These are phyloP conservation scores for Neurospora sp. DNA, from an alignment of 495 filamentous ascomycete species.

Conservation along the genomic window DNA sequence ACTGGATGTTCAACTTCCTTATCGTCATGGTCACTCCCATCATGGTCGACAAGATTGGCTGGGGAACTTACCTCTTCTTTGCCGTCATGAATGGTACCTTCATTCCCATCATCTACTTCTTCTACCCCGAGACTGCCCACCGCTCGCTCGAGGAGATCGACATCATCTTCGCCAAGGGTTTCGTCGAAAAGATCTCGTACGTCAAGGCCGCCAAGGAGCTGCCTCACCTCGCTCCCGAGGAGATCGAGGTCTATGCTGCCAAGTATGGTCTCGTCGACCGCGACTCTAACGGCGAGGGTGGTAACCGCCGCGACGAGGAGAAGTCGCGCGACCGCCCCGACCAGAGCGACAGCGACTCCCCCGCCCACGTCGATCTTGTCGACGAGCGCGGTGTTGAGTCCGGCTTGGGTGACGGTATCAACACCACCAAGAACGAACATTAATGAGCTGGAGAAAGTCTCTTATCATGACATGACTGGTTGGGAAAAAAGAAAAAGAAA, in stretches of 20 bases:
- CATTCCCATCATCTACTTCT: slow-evolving; percentile 65
- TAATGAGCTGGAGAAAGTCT: neutral
- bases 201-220: slow-evolving; percentile 61
- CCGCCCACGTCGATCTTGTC: slow-evolving; percentile 1
- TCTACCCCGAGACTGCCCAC: slow-evolving; percentile 63
- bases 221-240: slow-evolving; percentile 51
- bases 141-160: slow-evolving; percentile 74
- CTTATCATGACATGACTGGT: neutral
- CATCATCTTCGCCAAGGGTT: slow-evolving; percentile 69
- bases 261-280: slow-evolving; percentile 46
- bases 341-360: neutral
- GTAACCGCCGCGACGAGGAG: slow-evolving; percentile 3
- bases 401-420: slow-evolving; percentile 4
- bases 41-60: slow-evolving; percentile 56
- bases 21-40: slow-evolving; percentile 76
- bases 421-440: neutral
- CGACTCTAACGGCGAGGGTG: neutral
- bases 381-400: slow-evolving; percentile 9
- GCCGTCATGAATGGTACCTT: slow-evolving; percentile 59
- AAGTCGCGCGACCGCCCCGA: neutral
- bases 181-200: slow-evolving; percentile 63
- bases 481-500: neutral
- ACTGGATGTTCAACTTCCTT: slow-evolving; percentile 76
- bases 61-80: slow-evolving; percentile 77
- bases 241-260: slow-evolving; percentile 53